These are phyloP conservation scores for Trichocladium antarcticum DNA, from an alignment of 495 filamentous ascomycete genomes.

Conservation along the genomic window DNA sequence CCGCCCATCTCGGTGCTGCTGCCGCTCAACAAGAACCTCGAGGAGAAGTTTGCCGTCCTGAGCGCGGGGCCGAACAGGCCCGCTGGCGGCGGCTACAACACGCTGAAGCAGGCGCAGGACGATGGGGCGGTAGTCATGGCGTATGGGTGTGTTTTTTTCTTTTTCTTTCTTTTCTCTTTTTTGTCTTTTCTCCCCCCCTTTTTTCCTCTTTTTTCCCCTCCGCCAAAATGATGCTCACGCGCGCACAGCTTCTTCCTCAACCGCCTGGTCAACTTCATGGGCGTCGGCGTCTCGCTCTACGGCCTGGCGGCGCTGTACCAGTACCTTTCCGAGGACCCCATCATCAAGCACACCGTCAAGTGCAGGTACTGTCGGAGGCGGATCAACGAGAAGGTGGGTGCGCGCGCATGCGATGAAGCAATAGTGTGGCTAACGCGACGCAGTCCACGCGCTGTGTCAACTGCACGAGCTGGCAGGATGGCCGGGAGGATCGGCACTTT, in stretches of 20 bases:
- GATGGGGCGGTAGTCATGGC: conserved; percentile 64
- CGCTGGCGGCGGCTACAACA: conserved; percentile 49
- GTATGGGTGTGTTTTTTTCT: conserved; percentile 44
- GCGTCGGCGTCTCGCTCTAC: conserved; percentile 56
- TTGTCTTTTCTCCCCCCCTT: background rate
- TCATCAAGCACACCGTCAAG: conserved; percentile 59
- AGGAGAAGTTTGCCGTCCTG: conserved; percentile 63
- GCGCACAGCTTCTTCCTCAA: conserved; percentile 49
- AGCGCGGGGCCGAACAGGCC: conserved; percentile 43
- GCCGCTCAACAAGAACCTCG: conserved; percentile 59
- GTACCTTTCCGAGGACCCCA: conserved; percentile 47
- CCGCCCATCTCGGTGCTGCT: conserved; percentile 59
- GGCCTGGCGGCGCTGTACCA: conserved; percentile 55
- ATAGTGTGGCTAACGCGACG: background rate
- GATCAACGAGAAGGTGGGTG: conserved; percentile 52
- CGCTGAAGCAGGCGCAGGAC: conserved; percentile 50
- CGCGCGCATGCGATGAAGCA: background rate
- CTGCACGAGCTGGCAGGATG: conserved; percentile 69
- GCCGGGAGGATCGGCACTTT: conserved; percentile 46
- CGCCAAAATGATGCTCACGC: no score
- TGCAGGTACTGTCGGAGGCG: conserved; percentile 62
- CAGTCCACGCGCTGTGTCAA: conserved; percentile 56
- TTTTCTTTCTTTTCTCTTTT: background rate
- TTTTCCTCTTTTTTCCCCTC: background rate
- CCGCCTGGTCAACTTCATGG: conserved; percentile 52